Conservation (phyloP, 495 filamentous ascomycete species). For the Aspergillus cristatus region DNA sequence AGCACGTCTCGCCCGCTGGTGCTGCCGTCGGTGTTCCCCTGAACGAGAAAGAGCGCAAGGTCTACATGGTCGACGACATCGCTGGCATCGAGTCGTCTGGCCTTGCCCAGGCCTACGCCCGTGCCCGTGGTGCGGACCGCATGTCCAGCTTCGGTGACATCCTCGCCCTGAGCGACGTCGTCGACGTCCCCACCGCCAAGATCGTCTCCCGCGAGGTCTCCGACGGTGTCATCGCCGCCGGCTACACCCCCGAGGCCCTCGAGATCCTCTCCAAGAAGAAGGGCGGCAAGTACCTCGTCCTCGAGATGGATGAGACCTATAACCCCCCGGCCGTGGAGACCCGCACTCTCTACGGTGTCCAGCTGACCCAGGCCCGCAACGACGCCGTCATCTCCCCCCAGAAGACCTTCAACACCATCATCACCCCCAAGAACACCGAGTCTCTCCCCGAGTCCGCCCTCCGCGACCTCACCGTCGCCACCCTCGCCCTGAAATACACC, state of each 20-base stretch:
- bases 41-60: slow-evolving; percentile 79
- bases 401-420: slow-evolving; percentile 70
- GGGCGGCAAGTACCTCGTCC: slow-evolving; percentile 89
- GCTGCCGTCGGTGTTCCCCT: slow-evolving; percentile 87
- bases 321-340: slow-evolving; percentile 66
- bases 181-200: slow-evolving; percentile 85
- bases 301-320: slow-evolving; percentile 87
- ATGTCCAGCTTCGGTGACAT: slow-evolving; percentile 98
- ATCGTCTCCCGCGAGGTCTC: slow-evolving; percentile 97
- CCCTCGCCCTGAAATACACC: slow-evolving; percentile 94
- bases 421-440: slow-evolving; percentile 69
- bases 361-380: slow-evolving; percentile 81
- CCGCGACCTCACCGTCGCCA: slow-evolving; percentile 88
- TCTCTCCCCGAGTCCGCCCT: slow-evolving; percentile 70
- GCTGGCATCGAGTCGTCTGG: slow-evolving; percentile 72
- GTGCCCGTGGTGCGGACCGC: slow-evolving; percentile 87
- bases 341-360: slow-evolving; percentile 81
- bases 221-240: slow-evolving; percentile 88
- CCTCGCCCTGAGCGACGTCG: slow-evolving; percentile 82
- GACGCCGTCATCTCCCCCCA: slow-evolving; percentile 76
- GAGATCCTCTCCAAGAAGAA: slow-evolving; percentile 97
- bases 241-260: slow-evolving; percentile 73
- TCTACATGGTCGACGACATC: slow-evolving; percentile 97
- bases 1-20: slow-evolving; percentile 95
- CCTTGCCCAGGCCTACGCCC: slow-evolving; percentile 89